A percentile compares a stretch with the other conserved stretches of the same genome.
Conservation (phyloP, 2,329 filamentous ascomycete species). For the Plenodomus biglobosus region DNA sequence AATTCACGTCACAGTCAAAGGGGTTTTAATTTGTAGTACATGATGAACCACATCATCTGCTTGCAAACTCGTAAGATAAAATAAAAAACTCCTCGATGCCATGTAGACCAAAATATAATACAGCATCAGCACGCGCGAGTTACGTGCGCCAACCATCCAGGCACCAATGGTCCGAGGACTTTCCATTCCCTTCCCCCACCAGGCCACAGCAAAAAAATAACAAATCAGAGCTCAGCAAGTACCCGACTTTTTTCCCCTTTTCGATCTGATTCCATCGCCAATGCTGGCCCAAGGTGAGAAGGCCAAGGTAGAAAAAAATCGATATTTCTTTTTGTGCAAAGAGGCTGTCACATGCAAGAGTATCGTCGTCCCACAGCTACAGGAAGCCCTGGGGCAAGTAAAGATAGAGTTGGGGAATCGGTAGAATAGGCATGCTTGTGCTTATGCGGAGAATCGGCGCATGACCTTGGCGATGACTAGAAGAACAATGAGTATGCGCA, state of each 20-base stretch:
- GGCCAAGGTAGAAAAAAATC: not conserved
- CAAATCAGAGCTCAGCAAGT: not conserved
- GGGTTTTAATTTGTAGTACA: too few relatives aligned
- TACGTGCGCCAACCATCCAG: slow-evolving; percentile 16
- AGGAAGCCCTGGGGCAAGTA: not conserved
- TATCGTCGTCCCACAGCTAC: not conserved
- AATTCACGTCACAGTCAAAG: too few relatives aligned
- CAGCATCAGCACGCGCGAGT: slow-evolving; percentile 35
- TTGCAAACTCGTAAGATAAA: too few relatives aligned
- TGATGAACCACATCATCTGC: too few relatives aligned
- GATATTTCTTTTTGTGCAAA: not conserved
- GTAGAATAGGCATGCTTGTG: not conserved
- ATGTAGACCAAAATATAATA: slow-evolving; percentile 38
- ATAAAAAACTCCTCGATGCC: slow-evolving; percentile 25
- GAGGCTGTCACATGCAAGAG: not conserved
- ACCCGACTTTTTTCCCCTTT: not conserved
- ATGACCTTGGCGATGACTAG: slow-evolving; percentile 94
- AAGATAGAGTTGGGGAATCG: not conserved
- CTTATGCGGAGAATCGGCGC: slow-evolving; percentile 72
- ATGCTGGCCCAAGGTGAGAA: not conserved
- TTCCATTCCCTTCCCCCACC: not conserved
- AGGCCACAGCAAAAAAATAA: not conserved
- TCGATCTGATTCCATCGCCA: not conserved
- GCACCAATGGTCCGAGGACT: not conserved
- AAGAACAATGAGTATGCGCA: slow-evolving; percentile 13